Conservation (phyloP, 306 rosid genomes). For the Vigna unguiculata region DNA sequence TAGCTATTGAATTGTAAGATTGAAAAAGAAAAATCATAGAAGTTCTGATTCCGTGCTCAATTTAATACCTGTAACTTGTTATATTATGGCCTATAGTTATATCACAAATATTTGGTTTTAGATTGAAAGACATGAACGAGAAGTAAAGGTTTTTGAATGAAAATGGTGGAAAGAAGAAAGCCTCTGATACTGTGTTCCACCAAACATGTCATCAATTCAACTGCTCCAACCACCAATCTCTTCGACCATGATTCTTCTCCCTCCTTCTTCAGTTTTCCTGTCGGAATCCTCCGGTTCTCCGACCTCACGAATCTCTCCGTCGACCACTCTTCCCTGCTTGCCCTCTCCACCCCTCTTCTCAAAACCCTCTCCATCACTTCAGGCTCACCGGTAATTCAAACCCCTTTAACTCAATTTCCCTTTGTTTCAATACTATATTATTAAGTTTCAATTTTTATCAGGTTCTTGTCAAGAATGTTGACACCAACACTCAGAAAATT, state of each 20-base stretch:
- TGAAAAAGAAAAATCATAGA: too few relatives aligned
- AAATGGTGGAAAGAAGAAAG: slow-evolving; percentile 85
- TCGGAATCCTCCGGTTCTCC: slow-evolving; percentile 70
- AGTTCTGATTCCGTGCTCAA: too few relatives aligned
- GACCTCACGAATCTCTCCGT: slow-evolving; percentile 46
- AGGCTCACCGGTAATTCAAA: slow-evolving; percentile 44
- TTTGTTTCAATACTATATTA: neutral
- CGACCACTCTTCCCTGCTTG: slow-evolving; percentile 74
- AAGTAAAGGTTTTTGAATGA: neutral
- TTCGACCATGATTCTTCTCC: slow-evolving; percentile 4
- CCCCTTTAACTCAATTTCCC: neutral
- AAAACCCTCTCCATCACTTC: slow-evolving; percentile 58
- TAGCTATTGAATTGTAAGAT: too few relatives aligned
- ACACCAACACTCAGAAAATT: slow-evolving; percentile 60
- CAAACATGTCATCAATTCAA: slow-evolving; percentile 55
- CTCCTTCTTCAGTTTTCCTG: slow-evolving; percentile 53
- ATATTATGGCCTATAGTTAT: too few relatives aligned
- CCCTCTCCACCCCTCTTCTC: slow-evolving; percentile 69
- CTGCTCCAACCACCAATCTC: slow-evolving; percentile 28
- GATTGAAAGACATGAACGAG: neutral
- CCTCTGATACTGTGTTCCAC: slow-evolving; percentile 83
- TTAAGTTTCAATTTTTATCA: slow-evolving; percentile 28
- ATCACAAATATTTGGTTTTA: too few relatives aligned
- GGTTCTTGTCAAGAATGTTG: slow-evolving; percentile 80
- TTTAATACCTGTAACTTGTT: too few relatives aligned